These are phyloP conservation scores for Leptosphaerulina australis DNA, from an alignment of 2,329 filamentous ascomycete species.

Conservation along the genomic window DNA sequence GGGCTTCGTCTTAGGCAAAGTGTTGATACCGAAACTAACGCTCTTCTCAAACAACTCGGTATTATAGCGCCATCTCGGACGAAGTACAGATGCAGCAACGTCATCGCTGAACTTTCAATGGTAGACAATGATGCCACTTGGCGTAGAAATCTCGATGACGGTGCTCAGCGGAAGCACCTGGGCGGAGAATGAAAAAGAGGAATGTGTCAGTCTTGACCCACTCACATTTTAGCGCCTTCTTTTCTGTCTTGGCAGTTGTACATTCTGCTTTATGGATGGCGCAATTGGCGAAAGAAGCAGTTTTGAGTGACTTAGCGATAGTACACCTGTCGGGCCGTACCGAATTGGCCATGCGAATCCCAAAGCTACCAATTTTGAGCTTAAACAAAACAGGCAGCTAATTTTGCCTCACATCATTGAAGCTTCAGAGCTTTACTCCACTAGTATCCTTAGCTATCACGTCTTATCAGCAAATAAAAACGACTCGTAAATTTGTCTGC, in stretches of 20 bases:
- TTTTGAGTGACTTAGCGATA: not conserved
- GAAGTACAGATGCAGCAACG: slow-evolving; percentile 1
- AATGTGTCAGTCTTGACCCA: slow-evolving; percentile 1
- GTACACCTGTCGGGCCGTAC: slow-evolving; percentile 8
- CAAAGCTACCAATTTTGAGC: slow-evolving; percentile 9
- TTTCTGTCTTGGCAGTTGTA: slow-evolving; percentile 6
- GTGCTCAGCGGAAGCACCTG: not conserved
- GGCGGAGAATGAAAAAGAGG: slow-evolving; percentile 1
- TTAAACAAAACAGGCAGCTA: slow-evolving; percentile 18
- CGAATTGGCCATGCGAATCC: not conserved
- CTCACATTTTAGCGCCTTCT: not conserved
- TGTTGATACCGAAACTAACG: not conserved
- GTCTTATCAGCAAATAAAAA: slow-evolving; percentile 8
- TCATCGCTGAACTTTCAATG: slow-evolving; percentile 11
- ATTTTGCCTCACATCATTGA: not conserved
- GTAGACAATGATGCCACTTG: slow-evolving; percentile 12
- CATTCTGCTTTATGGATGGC: not conserved
- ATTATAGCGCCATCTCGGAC: not conserved
- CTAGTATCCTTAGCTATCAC: slow-evolving; percentile 2
- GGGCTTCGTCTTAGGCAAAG: not conserved
- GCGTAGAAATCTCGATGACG: slow-evolving; percentile 2
- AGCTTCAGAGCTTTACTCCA: not conserved
- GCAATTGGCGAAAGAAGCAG: slow-evolving; percentile 3
- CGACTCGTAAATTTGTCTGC: not conserved
- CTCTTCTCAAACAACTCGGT: not conserved